Conservation (phyloP, 1,284 basidiomycete species). For the Marasmius fiardii region DNA sequence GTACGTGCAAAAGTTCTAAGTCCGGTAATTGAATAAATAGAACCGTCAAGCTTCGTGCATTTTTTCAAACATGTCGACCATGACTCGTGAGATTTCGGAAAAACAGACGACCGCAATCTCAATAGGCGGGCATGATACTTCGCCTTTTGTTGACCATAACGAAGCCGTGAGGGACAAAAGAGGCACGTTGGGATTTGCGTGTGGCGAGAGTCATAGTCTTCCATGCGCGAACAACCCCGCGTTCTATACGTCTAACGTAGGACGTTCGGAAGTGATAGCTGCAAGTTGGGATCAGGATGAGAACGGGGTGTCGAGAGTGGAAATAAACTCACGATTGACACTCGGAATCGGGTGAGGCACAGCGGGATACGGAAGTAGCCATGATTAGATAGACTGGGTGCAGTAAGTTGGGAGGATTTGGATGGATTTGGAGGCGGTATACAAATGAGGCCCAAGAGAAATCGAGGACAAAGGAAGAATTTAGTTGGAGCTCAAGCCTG, state of each 20-base stretch:
- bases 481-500: too few relatives aligned
- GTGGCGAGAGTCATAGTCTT: constrained; percentile 54
- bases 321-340: not conserved
- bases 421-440: not conserved
- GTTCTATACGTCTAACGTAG: constrained; percentile 48
- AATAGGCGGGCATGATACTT: constrained; percentile 30
- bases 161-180: constrained; percentile 55
- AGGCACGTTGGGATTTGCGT: constrained; percentile 47
- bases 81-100: not conserved
- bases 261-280: constrained; percentile 23
- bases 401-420: not conserved
- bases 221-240: constrained; percentile 56
- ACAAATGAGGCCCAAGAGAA: too few relatives aligned
- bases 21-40: too few relatives aligned
- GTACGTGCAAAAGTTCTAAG: too few relatives aligned
- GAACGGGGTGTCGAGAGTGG: not conserved
- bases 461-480: too few relatives aligned
- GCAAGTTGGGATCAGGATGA: not conserved
- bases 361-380: too few relatives aligned
- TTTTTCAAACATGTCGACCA: not conserved
- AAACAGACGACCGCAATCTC: not conserved
- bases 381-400: too few relatives aligned
- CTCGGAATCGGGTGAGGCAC: not conserved
- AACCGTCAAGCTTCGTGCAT: not conserved
- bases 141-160: constrained; percentile 55